These are phyloP conservation scores for Gossypium schwendimanii DNA, from an alignment of 441 rosid species.

Conservation along the genomic window DNA sequence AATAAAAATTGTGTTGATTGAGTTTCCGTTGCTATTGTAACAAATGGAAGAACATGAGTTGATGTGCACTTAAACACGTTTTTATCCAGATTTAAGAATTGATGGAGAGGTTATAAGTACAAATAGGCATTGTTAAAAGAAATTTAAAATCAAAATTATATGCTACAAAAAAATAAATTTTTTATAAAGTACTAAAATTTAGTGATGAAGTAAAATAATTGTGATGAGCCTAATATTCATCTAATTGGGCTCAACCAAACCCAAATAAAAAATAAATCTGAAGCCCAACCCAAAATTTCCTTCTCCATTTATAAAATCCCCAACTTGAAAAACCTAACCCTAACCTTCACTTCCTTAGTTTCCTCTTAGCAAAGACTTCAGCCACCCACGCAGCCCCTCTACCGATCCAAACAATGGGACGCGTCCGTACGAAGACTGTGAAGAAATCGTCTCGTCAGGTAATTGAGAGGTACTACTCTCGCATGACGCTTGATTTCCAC, in stretches of 20 bases:
- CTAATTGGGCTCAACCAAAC: background rate
- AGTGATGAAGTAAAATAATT: background rate
- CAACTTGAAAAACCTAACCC: background rate
- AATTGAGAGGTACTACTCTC: slow-evolving; percentile 44
- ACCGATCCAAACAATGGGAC: slow-evolving; percentile 26
- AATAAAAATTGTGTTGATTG: no score
- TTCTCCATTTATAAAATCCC: background rate
- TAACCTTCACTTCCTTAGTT: background rate
- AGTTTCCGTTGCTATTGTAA: no score
- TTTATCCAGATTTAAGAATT: no score
- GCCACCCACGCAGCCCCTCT: background rate
- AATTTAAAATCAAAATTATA: no score
- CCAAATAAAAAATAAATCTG: background rate
- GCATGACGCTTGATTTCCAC: slow-evolving; percentile 44
- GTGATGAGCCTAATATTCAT: background rate
- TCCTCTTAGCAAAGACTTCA: background rate
- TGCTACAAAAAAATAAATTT: no score
- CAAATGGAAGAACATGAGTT: no score
- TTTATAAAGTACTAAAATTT: background rate
- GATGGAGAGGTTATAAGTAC: no score
- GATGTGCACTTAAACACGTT: no score
- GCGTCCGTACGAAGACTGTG: slow-evolving; percentile 51
- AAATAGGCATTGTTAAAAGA: no score
- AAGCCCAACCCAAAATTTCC: background rate
- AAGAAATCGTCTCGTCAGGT: slow-evolving; percentile 48